These are phyloP conservation scores for Ceratocystis lukuohia DNA, from an alignment of 2,329 filamentous ascomycete genomes.

Conservation along the genomic window DNA sequence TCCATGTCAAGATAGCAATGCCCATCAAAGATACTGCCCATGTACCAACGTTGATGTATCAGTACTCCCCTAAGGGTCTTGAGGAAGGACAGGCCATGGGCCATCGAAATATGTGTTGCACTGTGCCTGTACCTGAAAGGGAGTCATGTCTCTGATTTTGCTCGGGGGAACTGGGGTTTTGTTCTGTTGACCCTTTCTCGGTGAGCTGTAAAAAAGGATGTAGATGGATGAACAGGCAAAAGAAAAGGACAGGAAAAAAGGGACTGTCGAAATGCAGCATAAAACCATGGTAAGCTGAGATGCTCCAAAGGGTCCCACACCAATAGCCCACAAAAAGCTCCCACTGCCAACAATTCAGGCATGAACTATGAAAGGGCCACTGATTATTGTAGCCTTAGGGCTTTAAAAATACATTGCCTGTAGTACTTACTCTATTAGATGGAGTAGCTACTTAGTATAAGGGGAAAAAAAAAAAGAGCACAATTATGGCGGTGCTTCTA, in stretches of 20 bases:
- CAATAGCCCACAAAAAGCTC: not conserved
- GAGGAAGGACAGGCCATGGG: too few relatives aligned
- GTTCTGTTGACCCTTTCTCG: not conserved
- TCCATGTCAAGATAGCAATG: too few relatives aligned
- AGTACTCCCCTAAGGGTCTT: too few relatives aligned
- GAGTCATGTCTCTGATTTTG: not conserved
- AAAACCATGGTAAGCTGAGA: not conserved
- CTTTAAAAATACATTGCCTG: too few relatives aligned
- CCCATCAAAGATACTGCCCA: too few relatives aligned
- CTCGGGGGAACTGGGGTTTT: not conserved
- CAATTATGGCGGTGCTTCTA: too few relatives aligned
- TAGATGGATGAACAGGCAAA: not conserved
- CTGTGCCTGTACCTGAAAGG: not conserved
- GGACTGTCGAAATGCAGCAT: not conserved
- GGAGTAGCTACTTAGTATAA: not conserved
- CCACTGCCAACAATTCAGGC: not conserved
- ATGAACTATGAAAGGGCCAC: not conserved
- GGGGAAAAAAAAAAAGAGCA: not conserved
- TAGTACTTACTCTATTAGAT: not conserved
- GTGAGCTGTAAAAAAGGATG: not conserved
- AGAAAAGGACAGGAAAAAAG: not conserved
- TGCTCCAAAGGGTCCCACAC: not conserved
- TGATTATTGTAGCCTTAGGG: too few relatives aligned
- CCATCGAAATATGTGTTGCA: too few relatives aligned
- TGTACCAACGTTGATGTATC: too few relatives aligned